phyloP scores from a whole-genome alignment of 1,139 yeast species.

The Hemisphaericaspora lyxosophila region DNA sequence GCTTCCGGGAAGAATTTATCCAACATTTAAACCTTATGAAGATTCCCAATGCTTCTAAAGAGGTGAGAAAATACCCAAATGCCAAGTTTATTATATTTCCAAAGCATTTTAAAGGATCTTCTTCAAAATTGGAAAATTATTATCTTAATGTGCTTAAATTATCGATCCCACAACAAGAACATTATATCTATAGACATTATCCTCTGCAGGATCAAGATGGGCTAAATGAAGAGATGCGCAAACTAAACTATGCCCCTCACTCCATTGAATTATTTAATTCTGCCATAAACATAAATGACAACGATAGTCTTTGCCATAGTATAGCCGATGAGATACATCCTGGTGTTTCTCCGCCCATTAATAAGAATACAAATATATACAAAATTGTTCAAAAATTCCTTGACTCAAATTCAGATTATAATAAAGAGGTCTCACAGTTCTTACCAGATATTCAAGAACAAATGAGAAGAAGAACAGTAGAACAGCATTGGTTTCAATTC shows the following conservation, averaged over 20 bases:
- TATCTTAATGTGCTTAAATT: not conserved
- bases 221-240: not conserved
- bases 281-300: not conserved
- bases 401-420: conserved; percentile 12
- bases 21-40: no score
- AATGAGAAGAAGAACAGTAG: conserved; percentile 15
- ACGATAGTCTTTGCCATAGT: not conserved
- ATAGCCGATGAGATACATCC: not conserved
- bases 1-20: no score
- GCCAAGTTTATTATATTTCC: not conserved
- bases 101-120: not conserved
- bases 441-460: conserved; percentile 15
- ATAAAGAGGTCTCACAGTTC: conserved; percentile 3
- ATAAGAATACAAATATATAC: conserved; percentile 13
- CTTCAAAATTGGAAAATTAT: not conserved
- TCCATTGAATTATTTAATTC: conserved; percentile 4
- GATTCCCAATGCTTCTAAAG: not conserved
- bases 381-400: conserved; percentile 13
- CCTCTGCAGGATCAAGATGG: not conserved
- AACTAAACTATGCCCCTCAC: not conserved
- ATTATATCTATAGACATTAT: not conserved
- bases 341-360: conserved; percentile 6
- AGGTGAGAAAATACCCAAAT: not conserved
- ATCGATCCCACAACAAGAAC: not conserved
- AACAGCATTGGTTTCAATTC: conserved; percentile 27